Evolutionary conservation across 768 basidiomycete genomes (phyloP).

Genomic region (Collybia sordida): DNA sequence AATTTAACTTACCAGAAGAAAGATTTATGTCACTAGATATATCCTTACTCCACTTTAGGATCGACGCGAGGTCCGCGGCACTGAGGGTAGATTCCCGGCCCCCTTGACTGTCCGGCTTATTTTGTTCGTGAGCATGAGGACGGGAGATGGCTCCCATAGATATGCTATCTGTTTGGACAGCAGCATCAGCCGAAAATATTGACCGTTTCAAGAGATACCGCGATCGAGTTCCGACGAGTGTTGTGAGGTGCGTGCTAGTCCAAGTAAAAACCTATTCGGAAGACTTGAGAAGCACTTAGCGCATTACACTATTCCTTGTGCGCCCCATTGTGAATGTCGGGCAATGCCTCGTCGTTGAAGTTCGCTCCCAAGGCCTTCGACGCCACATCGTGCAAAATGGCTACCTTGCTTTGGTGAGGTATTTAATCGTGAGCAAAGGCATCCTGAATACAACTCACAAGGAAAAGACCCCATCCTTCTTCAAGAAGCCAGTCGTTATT

Average conservation of each 20-base stretch:
- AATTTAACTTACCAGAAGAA: slow-evolving; percentile 44
- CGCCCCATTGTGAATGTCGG: slow-evolving; percentile 71
- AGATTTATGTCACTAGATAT: slow-evolving; percentile 75
- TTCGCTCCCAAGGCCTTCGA: slow-evolving; percentile 66
- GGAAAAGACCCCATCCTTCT: slow-evolving; percentile 67
- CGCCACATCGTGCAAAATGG: slow-evolving; percentile 64
- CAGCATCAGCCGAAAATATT: slow-evolving; percentile 58
- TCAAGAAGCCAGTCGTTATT: slow-evolving; percentile 72
- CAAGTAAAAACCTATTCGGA: slow-evolving; percentile 1
- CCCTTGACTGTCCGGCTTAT: slow-evolving; percentile 37
- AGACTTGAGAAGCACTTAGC: neutral
- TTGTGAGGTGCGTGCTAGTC: slow-evolving; percentile 49
- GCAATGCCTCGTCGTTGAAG: slow-evolving; percentile 66
- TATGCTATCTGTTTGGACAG: slow-evolving; percentile 59
- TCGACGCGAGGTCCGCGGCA: slow-evolving; percentile 63
- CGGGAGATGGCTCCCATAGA: slow-evolving; percentile 23
- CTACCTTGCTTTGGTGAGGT: slow-evolving; percentile 55
- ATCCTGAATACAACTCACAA: slow-evolving; percentile 35
- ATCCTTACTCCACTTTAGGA: slow-evolving; percentile 73
- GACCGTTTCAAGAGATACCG: slow-evolving; percentile 51
- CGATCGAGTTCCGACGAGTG: slow-evolving; percentile 42
- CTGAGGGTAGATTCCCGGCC: slow-evolving; percentile 58
- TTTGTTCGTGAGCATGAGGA: slow-evolving; percentile 25
- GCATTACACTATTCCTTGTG: slow-evolving; percentile 66
- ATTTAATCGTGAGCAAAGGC: slow-evolving; percentile 3